These are phyloP conservation scores for Mediolabrus comicus DNA, from an alignment of 108 stramenopile species.

Conservation along the genomic window DNA sequence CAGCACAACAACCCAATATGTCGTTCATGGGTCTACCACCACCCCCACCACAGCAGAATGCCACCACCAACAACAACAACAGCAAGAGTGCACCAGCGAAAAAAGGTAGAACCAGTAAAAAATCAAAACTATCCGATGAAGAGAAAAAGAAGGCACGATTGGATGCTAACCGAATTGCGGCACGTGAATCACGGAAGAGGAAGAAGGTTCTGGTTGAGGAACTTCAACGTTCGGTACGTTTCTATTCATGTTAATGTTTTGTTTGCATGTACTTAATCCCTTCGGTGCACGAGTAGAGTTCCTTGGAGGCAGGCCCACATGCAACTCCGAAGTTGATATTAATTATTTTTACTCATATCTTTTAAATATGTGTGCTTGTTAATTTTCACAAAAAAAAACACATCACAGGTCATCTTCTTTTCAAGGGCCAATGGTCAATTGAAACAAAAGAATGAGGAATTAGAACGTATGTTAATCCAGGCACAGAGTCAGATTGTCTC, in stretches of 20 bases:
- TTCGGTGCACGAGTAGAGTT: too few species aligned
- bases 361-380: too few species aligned
- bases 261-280: too few species aligned
- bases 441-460: constrained; percentile 22
- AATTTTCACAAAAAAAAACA: too few species aligned
- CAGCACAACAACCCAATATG: too few species aligned
- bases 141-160: not conserved
- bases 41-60: not conserved
- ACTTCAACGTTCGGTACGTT: not conserved
- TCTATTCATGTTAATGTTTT: constrained; percentile 1
- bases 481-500: constrained; percentile 16
- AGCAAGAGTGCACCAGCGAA: not conserved
- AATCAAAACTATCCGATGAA: not conserved
- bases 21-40: not conserved
- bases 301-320: too few species aligned
- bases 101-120: not conserved
- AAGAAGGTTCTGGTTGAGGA: constrained; percentile 3
- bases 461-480: constrained; percentile 23
- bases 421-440: constrained; percentile 28
- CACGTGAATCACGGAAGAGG: not conserved
- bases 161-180: not conserved
- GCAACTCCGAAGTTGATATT: too few species aligned
- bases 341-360: too few species aligned
- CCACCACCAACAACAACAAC: not conserved
- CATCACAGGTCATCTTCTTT: not conserved